Evolutionary conservation across 2,329 filamentous ascomycete species (phyloP), one percentile per base, ranked within the genome.

Genomic region (Volutella citrinella): DNA sequence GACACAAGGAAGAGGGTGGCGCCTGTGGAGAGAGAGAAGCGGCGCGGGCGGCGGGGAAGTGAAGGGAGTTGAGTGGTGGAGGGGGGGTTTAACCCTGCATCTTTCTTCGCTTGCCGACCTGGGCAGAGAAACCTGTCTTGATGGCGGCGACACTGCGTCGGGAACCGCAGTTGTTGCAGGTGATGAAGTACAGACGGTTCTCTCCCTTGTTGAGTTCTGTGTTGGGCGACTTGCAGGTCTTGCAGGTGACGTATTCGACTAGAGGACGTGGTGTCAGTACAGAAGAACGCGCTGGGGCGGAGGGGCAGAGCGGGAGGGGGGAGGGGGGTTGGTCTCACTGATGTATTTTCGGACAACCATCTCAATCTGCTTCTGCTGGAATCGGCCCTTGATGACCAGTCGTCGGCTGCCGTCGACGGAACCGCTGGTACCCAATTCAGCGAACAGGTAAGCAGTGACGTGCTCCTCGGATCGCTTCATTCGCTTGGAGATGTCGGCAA

Each of bases 91-190:
- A 94, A 66, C 76, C 85, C 66, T 87, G 80, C 73, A 89, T 85
- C 80, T 94, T 94, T 77, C 82, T 93, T 78, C 93, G 85, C 85
- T 96, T 96, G 65, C 93, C 93, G 66, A 98, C 87, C 72, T 97
- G 93, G 66, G 93, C 93, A 59, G 90, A 94, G 89, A 98, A 98
- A 89, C 93, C 93, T 43, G 89, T 95, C 83, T 98, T 98, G 84
- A 98, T 98, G 52, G 93, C 90, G 42, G 88, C 88, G 63, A 97
- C 91, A 59, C 82, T 89, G 63, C 90, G 84, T 68, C 91, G 76
- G 32, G 81, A 86, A 46, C 83, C 82, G 57, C 84, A 88, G 39
- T 82, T 84, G 61, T 68, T 95, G 81, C 91, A 96, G 41, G 90
- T 96, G 61, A 98, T 89, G 74, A 97, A 98, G 74, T 95, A 96